Evolutionary conservation across 75 land plant species (phyloP).

Genomic region (Cryptomeria japonica): DNA sequence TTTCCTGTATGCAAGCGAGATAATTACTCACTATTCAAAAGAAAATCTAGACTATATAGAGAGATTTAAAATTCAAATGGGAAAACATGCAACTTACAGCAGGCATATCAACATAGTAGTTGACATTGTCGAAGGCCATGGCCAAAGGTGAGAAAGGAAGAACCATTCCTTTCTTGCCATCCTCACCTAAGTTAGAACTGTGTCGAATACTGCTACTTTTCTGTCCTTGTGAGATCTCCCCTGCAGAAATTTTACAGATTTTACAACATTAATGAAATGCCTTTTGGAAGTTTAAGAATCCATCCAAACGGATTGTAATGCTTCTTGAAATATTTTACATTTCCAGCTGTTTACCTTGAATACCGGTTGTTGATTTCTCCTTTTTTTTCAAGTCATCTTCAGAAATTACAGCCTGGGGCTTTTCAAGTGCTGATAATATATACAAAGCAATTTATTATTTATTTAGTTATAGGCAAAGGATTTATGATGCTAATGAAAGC

Average conservation of each 20-base stretch:
- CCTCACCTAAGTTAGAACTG: no score
- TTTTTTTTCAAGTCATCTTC: slow-evolving; percentile 52
- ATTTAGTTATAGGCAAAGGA: neutral
- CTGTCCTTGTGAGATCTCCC: neutral
- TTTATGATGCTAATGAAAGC: slow-evolving; percentile 7
- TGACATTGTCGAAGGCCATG: slow-evolving; percentile 60
- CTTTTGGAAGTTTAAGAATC: neutral
- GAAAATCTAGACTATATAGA: neutral
- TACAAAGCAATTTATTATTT: neutral
- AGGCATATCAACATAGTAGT: slow-evolving; percentile 83
- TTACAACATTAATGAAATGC: neutral
- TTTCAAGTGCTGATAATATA: slow-evolving; percentile 64
- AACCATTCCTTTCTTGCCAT: slow-evolving; percentile 48
- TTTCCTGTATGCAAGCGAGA: slow-evolving; percentile 38
- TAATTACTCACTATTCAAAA: neutral
- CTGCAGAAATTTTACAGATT: neutral
- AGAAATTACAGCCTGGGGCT: slow-evolving; percentile 59
- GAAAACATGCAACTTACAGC: slow-evolving; percentile 35
- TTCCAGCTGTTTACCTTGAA: neutral
- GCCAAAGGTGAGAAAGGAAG: slow-evolving; percentile 58
- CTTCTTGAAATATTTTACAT: slow-evolving; percentile 14
- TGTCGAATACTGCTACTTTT: neutral
- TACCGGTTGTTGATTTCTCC: slow-evolving; percentile 20
- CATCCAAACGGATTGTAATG: slow-evolving; percentile 5
- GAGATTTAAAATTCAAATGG: neutral